phyloP scores from a whole-genome alignment of 2,329 filamentous ascomycete species.

The Phaeosphaeria sp. region DNA sequence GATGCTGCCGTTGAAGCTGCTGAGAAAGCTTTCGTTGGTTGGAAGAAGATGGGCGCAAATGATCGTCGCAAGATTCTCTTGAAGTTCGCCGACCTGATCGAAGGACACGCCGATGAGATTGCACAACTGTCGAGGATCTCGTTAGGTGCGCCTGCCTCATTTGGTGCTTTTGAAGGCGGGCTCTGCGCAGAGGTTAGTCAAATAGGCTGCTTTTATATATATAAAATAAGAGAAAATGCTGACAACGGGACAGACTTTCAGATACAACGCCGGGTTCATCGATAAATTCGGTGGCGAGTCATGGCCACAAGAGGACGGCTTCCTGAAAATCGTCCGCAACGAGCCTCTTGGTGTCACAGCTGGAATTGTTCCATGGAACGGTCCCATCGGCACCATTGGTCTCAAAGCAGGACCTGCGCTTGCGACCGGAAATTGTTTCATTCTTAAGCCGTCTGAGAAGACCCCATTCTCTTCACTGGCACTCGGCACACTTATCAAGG shows the following conservation, averaged over 20 bases:
- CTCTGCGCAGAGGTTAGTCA: conserved; percentile 42
- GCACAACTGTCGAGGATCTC: conserved; percentile 52
- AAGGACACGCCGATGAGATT: conserved; percentile 29
- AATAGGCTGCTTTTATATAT: conserved; percentile 11
- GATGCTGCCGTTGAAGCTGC: conserved; percentile 59
- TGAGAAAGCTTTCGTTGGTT: conserved; percentile 56
- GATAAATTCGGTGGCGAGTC: conserved; percentile 45
- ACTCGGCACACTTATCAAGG: conserved; percentile 43
- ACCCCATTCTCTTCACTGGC: conserved; percentile 44
- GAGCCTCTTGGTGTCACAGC: conserved; percentile 53
- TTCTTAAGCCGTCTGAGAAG: conserved; percentile 47
- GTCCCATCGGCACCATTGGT: conserved; percentile 47
- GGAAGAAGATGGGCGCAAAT: conserved; percentile 42
- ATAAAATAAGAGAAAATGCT: no score
- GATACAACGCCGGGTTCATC: conserved; percentile 46
- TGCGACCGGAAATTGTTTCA: conserved; percentile 46
- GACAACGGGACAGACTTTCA: conserved; percentile 24
- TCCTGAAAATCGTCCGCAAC: conserved; percentile 52
- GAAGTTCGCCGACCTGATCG: conserved; percentile 43
- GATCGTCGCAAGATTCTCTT: conserved; percentile 38
- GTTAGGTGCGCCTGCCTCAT: conserved; percentile 54
- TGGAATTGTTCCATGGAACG: conserved; percentile 54
- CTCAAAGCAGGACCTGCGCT: conserved; percentile 47
- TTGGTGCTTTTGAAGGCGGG: conserved; percentile 55
- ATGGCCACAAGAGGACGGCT: conserved; percentile 55